phyloP scores from a whole-genome alignment of 805 yeast genomes.

The Isabelozyma rhagii region DNA sequence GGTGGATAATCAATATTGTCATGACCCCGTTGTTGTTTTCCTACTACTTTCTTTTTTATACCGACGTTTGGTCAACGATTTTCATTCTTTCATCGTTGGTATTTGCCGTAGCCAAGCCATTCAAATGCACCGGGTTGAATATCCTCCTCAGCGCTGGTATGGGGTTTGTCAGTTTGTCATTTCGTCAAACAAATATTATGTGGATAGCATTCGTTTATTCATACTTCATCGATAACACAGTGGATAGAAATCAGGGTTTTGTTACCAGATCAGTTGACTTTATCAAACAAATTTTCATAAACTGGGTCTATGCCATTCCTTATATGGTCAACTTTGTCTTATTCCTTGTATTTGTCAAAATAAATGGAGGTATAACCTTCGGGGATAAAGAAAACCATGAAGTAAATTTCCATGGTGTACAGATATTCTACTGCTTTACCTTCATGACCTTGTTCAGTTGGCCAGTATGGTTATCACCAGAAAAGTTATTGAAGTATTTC shows the following conservation, averaged over 20 bases:
- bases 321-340: slow-evolving; percentile 47
- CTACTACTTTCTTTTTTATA: slow-evolving; percentile 78
- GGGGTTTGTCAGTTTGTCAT: slow-evolving; percentile 62
- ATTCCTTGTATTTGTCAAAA: slow-evolving; percentile 56
- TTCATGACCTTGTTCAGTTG: slow-evolving; percentile 63
- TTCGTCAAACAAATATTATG: slow-evolving; percentile 88
- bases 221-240: slow-evolving; percentile 48
- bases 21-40: slow-evolving; percentile 71
- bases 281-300: slow-evolving; percentile 9
- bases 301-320: slow-evolving; percentile 40
- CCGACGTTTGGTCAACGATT: slow-evolving; percentile 90
- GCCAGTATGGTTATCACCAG: slow-evolving; percentile 67
- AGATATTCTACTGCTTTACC: slow-evolving; percentile 71
- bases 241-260: background rate
- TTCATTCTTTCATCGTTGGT: slow-evolving; percentile 57
- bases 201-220: slow-evolving; percentile 72
- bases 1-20: slow-evolving; percentile 25
- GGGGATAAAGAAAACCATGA: slow-evolving; percentile 90
- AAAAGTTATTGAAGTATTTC: slow-evolving; percentile 38
- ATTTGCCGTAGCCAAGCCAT: slow-evolving; percentile 32
- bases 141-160: slow-evolving; percentile 44
- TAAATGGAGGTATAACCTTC: slow-evolving; percentile 81
- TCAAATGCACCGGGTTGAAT: slow-evolving; percentile 9
- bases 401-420: slow-evolving; percentile 70
- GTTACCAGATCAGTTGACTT: slow-evolving; percentile 8